Percentiles rank a stretch among this genome's conserved stretches.
phyloP scores from a whole-genome alignment of 495 filamentous ascomycete genomes.

The Xylaria venustula region DNA sequence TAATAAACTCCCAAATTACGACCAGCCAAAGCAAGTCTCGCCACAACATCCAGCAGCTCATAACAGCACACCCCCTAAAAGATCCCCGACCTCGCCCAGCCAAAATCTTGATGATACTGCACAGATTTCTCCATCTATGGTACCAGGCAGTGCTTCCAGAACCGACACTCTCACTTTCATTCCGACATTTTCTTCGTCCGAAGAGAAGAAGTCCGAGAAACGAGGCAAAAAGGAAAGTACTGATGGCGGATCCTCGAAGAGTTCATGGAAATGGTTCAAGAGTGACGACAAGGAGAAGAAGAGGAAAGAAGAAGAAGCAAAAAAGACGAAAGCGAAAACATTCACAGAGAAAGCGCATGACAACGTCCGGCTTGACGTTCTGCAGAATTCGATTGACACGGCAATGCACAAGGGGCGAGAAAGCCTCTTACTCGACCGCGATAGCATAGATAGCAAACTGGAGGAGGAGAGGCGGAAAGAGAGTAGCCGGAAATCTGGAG shows the following conservation, averaged over 20 bases:
- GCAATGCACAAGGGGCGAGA: conserved; percentile 67
- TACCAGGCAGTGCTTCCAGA: conserved; percentile 62
- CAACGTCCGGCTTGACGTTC: conserved; percentile 73
- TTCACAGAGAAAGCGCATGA: conserved; percentile 62
- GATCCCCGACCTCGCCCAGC: conserved; percentile 17
- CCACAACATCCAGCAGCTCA: conserved; percentile 19
- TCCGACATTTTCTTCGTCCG: conserved; percentile 66
- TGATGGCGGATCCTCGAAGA: conserved; percentile 37
- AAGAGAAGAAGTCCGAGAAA: conserved; percentile 60
- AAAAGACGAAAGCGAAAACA: conserved; percentile 54
- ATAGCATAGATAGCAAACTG: conserved; percentile 64
- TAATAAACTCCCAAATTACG: conserved; percentile 42
- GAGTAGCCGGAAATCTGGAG: conserved; percentile 66
- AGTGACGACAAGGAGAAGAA: conserved; percentile 60
- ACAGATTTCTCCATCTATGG: conserved; percentile 61
- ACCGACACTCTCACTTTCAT: conserved; percentile 83
- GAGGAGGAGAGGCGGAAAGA: conserved; percentile 87
- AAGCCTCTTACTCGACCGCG: conserved; percentile 78
- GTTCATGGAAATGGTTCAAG: conserved; percentile 45
- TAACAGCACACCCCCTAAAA: conserved; percentile 14
- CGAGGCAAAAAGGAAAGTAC: conserved; percentile 66
- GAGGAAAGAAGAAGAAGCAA: conserved; percentile 55
- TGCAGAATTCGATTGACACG: conserved; percentile 76
- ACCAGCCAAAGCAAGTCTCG: conserved; percentile 29
- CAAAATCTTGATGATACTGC: conserved; percentile 62